Evolutionary conservation across 257 asterid genomes (phyloP), one percentile per base, ranked within the genome.

Genomic region (Linaria vulgaris): DNA sequence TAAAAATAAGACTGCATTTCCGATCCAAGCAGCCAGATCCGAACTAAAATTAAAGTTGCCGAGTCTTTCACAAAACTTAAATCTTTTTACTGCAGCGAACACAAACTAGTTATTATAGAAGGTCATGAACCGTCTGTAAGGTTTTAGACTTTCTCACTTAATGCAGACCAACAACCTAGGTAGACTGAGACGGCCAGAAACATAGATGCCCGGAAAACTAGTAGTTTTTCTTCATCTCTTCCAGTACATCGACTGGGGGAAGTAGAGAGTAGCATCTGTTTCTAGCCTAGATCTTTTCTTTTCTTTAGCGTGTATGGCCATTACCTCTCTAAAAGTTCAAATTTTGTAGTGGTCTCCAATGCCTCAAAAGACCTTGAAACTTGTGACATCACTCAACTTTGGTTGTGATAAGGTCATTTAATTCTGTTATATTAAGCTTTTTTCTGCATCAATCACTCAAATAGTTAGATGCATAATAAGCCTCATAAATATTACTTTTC

Each of bases 111-210:
- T 61, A 20, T 17, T 67, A 17, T 45, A 72, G 27, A n/a, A 49
- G 64, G 22, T 37, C 66, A 45, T 46, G 50, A 39, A 55, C 51
- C 55, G 39, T 37, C 46, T 55, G 66, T 61, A 61, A 48, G 34
- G 13, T 47, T 52, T 8, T 31, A 9, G 23, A 49, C 34, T 27
- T 63, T 10, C 31, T 58, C 11, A 50, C 45, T 58, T 41, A 71
- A 30, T 52, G 43, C 49, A 66, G 22, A 46, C 22, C 12, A 24
- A 72, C 51, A 34, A 1, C 41, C 41, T 34, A 8, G 5, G 41
- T 4, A 11, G 41, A 34, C 9, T 34, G 5, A 34, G 9, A 34
- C 9, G 41, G 43, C 20, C 55, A 57, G 15, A 3, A 53, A 16
- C n/a, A 11, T 27, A 34, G 24, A 30, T 4, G 41, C 38, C 63